phyloP scores from a whole-genome alignment of 2,329 filamentous ascomycete genomes.

The Colletotrichum neosansevieriae region DNA sequence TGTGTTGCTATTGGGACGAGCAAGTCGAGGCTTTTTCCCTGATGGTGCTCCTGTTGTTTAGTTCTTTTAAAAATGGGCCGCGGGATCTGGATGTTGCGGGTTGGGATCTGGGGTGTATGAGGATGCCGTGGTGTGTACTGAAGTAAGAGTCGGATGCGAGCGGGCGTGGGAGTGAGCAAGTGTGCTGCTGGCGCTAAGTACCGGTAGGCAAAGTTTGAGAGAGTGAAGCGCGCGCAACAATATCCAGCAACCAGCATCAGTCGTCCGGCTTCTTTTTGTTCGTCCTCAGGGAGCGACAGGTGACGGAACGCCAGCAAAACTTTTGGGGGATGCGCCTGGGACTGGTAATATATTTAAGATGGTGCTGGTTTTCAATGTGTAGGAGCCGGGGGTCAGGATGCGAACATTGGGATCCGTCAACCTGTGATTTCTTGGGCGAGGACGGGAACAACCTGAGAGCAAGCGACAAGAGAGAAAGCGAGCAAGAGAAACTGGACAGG shows the following conservation, averaged over 20 bases:
- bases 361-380: slow-evolving; percentile 35
- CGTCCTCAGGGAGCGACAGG: slow-evolving; percentile 31
- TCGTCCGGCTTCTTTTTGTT: slow-evolving; percentile 31
- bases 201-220: slow-evolving; percentile 16
- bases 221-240: not conserved
- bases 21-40: slow-evolving; percentile 27
- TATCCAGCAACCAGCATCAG: slow-evolving; percentile 26
- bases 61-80: slow-evolving; percentile 32
- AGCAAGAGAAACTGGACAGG: slow-evolving; percentile 2
- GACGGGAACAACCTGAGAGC: slow-evolving; percentile 14
- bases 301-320: slow-evolving; percentile 13
- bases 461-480: slow-evolving; percentile 14
- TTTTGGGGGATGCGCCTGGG: slow-evolving; percentile 30
- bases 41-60: slow-evolving; percentile 14
- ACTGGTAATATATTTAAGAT: slow-evolving; percentile 40
- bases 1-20: slow-evolving; percentile 10
- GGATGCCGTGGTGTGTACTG: not conserved
- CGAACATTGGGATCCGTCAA: slow-evolving; percentile 35
- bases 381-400: slow-evolving; percentile 32
- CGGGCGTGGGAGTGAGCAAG: slow-evolving; percentile 5
- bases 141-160: not conserved
- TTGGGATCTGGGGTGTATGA: slow-evolving; percentile 26
- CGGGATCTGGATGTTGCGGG: slow-evolving; percentile 22
- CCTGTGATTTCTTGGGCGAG: slow-evolving; percentile 18
- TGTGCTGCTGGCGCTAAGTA: not conserved